Evolutionary conservation across 129 eudicot genomes (phyloP).

Genomic region (Centella asiatica): DNA sequence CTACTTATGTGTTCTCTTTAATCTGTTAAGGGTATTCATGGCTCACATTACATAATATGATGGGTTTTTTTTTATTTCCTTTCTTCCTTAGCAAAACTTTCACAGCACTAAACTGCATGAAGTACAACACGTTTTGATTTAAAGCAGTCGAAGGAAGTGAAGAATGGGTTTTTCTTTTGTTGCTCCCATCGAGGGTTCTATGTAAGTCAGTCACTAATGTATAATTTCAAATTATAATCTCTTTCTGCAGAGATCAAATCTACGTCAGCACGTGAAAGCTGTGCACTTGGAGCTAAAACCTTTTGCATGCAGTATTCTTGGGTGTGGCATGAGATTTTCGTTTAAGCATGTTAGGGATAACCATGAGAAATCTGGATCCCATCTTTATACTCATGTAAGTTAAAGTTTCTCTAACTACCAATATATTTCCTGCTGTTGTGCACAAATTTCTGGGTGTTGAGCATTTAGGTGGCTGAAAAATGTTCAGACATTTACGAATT

Average conservation of each 20-base stretch:
- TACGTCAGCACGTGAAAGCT: constrained; percentile 75
- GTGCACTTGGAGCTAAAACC: constrained; percentile 57
- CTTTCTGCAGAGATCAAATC: constrained; percentile 58
- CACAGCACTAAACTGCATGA: too few relatives aligned
- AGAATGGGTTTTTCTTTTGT: not conserved
- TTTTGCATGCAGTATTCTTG: constrained; percentile 46
- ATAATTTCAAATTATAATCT: not conserved
- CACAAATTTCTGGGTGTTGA: too few relatives aligned
- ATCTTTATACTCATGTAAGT: constrained; percentile 47
- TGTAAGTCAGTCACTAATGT: too few relatives aligned
- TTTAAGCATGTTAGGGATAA: constrained; percentile 87
- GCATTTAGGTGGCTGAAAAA: too few relatives aligned
- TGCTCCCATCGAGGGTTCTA: too few relatives aligned
- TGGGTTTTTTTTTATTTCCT: too few relatives aligned
- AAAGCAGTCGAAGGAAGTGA: too few relatives aligned
- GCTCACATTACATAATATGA: not conserved
- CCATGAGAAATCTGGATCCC: constrained; percentile 63
- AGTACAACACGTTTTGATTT: too few relatives aligned
- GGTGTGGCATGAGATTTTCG: constrained; percentile 66
- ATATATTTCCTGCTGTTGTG: not conserved
- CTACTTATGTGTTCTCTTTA: not conserved
- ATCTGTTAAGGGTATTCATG: not conserved
- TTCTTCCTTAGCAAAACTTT: too few relatives aligned
- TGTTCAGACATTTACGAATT: not conserved
- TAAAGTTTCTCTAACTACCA: not conserved